A percentile compares a stretch with the other conserved stretches of the same genome.
These are phyloP conservation scores for Erysimum cheiri DNA, from an alignment of 441 rosid genomes.

Conservation along the genomic window DNA sequence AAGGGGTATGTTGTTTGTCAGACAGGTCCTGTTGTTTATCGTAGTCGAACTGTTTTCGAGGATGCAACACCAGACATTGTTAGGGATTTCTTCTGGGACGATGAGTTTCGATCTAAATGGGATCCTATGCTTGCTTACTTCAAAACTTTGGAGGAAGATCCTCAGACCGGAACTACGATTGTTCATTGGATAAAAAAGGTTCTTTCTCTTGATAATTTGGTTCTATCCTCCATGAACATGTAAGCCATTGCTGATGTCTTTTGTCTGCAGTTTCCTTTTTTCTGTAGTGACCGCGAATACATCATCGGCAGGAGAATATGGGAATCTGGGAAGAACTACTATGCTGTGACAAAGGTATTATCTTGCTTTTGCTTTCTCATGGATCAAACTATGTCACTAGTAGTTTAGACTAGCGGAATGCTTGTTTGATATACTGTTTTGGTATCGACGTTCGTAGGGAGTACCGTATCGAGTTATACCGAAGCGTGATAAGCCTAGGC, in stretches of 20 bases:
- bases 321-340: constrained; percentile 80
- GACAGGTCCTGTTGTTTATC: constrained; percentile 68
- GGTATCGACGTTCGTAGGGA: constrained; percentile 53
- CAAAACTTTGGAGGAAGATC: constrained; percentile 74
- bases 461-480: constrained; percentile 68
- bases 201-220: not conserved
- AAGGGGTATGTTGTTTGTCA: constrained; percentile 50
- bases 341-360: constrained; percentile 88
- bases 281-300: constrained; percentile 94
- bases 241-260: constrained; percentile 24
- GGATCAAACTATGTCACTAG: not conserved
- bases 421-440: constrained; percentile 18
- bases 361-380: constrained; percentile 17
- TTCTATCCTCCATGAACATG: constrained; percentile 2
- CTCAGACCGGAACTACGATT: constrained; percentile 67
- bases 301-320: constrained; percentile 89
- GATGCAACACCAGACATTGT: constrained; percentile 82
- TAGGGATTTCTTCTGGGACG: constrained; percentile 98
- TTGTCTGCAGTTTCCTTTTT: constrained; percentile 85
- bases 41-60: constrained; percentile 89
- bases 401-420: not conserved
- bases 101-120: constrained; percentile 94
- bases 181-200: constrained; percentile 93
- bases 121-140: constrained; percentile 86
- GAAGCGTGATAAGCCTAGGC: constrained; percentile 87